Evolutionary conservation across 345 rosid genomes (phyloP).

Genomic region (Syzygium aqueum): DNA sequence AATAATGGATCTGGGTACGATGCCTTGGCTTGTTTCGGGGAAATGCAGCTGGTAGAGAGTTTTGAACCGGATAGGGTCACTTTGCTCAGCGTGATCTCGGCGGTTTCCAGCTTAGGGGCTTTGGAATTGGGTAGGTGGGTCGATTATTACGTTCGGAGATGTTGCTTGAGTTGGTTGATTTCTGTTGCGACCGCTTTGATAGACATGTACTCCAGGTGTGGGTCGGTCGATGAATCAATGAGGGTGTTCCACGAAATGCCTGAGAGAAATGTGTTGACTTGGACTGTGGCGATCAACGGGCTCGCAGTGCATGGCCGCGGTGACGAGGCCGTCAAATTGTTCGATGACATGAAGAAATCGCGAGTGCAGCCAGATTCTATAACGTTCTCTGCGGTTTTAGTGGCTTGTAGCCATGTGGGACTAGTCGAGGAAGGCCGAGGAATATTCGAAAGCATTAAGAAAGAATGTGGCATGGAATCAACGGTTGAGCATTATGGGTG

Average conservation of each 20-base stretch:
- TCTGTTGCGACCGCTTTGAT: slow-evolving; percentile 35
- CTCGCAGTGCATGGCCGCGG: slow-evolving; percentile 40
- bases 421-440: slow-evolving; percentile 33
- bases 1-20: slow-evolving; percentile 30
- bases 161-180: slow-evolving; percentile 12
- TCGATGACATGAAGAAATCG: slow-evolving; percentile 18
- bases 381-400: slow-evolving; percentile 29
- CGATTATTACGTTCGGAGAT: slow-evolving; percentile 16
- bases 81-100: slow-evolving; percentile 34
- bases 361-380: slow-evolving; percentile 31
- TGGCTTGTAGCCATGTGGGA: slow-evolving; percentile 44
- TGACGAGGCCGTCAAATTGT: slow-evolving; percentile 20
- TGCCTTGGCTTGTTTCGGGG: slow-evolving; percentile 29
- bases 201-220: slow-evolving; percentile 53
- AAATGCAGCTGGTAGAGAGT: slow-evolving; percentile 23
- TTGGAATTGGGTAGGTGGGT: slow-evolving; percentile 44
- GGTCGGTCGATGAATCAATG: slow-evolving; percentile 27
- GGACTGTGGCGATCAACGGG: slow-evolving; percentile 39
- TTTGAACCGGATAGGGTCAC: slow-evolving; percentile 27
- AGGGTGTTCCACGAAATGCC: slow-evolving; percentile 33
- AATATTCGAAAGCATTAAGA: slow-evolving; percentile 31
- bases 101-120: slow-evolving; percentile 27
- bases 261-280: slow-evolving; percentile 24
- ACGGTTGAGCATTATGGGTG: slow-evolving; percentile 42
- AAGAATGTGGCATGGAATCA: slow-evolving; percentile 22